Conservation (phyloP, 2,329 filamentous ascomycete species). For the Ophiostoma angusticollis region DNA sequence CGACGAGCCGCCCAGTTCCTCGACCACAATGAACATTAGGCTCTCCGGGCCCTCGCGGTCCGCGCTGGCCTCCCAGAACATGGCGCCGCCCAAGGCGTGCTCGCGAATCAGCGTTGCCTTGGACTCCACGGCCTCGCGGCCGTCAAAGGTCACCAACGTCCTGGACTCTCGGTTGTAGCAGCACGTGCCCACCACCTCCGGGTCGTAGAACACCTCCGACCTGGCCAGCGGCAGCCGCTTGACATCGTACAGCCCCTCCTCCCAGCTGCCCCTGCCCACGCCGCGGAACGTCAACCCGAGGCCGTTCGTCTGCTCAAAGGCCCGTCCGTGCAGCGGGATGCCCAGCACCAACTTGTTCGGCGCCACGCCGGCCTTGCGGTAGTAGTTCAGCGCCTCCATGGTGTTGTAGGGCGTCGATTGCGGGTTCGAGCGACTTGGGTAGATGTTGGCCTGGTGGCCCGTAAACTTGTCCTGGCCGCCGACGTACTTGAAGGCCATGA, state of each 20-base stretch:
- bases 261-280: slow-evolving; percentile 69
- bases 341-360: slow-evolving; percentile 70
- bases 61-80: slow-evolving; percentile 92
- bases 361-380: slow-evolving; percentile 51
- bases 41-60: slow-evolving; percentile 56
- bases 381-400: slow-evolving; percentile 55
- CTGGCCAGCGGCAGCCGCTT: slow-evolving; percentile 66
- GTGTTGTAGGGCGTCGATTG: slow-evolving; percentile 67
- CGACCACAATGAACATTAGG: slow-evolving; percentile 53
- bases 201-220: slow-evolving; percentile 51
- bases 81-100: slow-evolving; percentile 65
- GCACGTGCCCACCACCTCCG: slow-evolving; percentile 56
- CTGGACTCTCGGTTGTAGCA: slow-evolving; percentile 53
- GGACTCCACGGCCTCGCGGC: slow-evolving; percentile 46
- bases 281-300: slow-evolving; percentile 57
- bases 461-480: slow-evolving; percentile 64
- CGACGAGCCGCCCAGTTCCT: slow-evolving; percentile 39
- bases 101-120: slow-evolving; percentile 63
- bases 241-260: slow-evolving; percentile 77
- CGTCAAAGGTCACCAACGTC: slow-evolving; percentile 72
- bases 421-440: slow-evolving; percentile 38
- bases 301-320: slow-evolving; percentile 68
- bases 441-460: slow-evolving; percentile 75
- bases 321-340: slow-evolving; percentile 84
- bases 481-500: slow-evolving; percentile 84